These are phyloP conservation scores for Saturnispora serradocipensis DNA, from an alignment of 805 yeast species.

Conservation along the genomic window DNA sequence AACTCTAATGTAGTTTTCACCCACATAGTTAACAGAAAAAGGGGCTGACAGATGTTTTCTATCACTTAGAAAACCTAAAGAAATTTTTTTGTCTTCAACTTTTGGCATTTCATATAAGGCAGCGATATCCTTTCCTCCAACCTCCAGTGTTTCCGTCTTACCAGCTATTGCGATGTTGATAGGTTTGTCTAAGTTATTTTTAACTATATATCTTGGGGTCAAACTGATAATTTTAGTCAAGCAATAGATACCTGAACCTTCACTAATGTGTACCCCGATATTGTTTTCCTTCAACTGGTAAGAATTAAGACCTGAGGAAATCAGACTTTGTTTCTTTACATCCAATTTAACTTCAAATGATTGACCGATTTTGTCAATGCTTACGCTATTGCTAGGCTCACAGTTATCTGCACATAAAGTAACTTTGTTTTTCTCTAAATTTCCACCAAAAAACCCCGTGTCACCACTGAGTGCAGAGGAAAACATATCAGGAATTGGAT, in stretches of 20 bases:
- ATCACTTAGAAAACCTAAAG: constrained; percentile 48
- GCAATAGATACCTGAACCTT: constrained; percentile 79
- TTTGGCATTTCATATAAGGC: constrained; percentile 63
- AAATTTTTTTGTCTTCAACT: constrained; percentile 47
- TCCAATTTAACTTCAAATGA: constrained; percentile 44
- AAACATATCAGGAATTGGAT: constrained; percentile 63
- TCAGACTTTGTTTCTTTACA: constrained; percentile 36
- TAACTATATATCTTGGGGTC: constrained; percentile 73
- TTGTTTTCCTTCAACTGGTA: constrained; percentile 41
- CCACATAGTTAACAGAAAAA: constrained; percentile 74
- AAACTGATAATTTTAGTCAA: constrained; percentile 69
- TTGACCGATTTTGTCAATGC: constrained; percentile 89
- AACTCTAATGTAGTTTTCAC: constrained; percentile 68
- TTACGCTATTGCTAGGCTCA: constrained; percentile 58
- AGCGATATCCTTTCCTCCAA: constrained; percentile 37
- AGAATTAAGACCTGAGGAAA: neutral
- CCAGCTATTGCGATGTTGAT: constrained; percentile 63
- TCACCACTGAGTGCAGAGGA: constrained; percentile 54
- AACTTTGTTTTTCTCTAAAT: constrained; percentile 52
- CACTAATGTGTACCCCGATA: constrained; percentile 65
- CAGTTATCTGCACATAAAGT: constrained; percentile 58
- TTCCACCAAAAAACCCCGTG: constrained; percentile 21
- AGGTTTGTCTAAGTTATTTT: constrained; percentile 48
- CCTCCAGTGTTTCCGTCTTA: constrained; percentile 38
- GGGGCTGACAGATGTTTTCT: constrained; percentile 79